A percentile compares a stretch with the other conserved stretches of the same genome.
These are phyloP conservation scores for Beauveria australis DNA, from an alignment of 2,329 filamentous ascomycete genomes.

Conservation along the genomic window DNA sequence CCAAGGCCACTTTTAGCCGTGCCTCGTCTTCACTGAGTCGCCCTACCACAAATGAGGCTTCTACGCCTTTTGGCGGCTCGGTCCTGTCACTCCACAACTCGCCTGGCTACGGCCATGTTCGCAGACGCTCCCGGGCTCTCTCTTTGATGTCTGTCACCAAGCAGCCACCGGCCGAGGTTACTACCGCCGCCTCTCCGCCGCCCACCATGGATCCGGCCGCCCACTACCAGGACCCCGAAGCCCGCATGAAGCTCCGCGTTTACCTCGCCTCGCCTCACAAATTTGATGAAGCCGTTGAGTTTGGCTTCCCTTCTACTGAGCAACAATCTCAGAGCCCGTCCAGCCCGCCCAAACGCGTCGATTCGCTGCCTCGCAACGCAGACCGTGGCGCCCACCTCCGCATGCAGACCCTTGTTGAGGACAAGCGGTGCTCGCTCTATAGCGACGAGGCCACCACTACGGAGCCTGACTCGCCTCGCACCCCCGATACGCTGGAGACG, in stretches of 20 bases:
- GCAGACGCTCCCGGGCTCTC: constrained; percentile 46
- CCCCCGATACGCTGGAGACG: constrained; percentile 42
- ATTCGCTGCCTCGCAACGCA: constrained; percentile 4
- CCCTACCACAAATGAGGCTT: constrained; percentile 36
- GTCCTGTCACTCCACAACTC: constrained; percentile 14
- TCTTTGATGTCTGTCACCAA: constrained; percentile 43
- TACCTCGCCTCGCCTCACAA: constrained; percentile 87
- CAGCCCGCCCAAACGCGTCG: constrained; percentile 6
- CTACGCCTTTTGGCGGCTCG: constrained; percentile 16
- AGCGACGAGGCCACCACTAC: constrained; percentile 47
- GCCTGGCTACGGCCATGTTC: constrained; percentile 29
- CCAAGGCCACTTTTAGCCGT: constrained; percentile 55
- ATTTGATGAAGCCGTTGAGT: constrained; percentile 94
- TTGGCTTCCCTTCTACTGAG: constrained; percentile 71
- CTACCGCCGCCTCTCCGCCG: constrained; percentile 18
- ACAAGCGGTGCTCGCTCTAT: constrained; percentile 48
- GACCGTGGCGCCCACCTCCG: not conserved
- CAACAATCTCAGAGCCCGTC: constrained; percentile 19
- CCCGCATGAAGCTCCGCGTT: constrained; percentile 73
- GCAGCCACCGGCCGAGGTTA: constrained; percentile 23
- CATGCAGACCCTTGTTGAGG: constrained; percentile 47
- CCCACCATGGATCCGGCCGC: constrained; percentile 59
- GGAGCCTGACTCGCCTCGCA: constrained; percentile 53
- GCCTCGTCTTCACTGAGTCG: constrained; percentile 41
- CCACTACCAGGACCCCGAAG: constrained; percentile 86